Base-by-base conservation (phyloP, 2,329 filamentous ascomycete genomes). In the Claviceps purpurea region DNA sequence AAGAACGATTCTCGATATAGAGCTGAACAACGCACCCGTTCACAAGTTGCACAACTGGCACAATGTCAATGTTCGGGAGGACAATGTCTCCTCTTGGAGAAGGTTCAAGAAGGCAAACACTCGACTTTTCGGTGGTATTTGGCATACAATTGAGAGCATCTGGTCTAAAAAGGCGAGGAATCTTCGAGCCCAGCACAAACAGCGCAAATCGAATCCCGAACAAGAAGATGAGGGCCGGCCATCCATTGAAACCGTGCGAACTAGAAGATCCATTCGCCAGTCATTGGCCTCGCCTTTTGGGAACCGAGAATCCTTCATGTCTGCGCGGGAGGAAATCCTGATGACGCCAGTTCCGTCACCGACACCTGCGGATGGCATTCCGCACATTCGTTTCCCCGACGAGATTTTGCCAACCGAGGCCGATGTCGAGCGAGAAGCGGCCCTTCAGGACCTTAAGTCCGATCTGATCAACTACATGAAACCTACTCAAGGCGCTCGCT, bases 301-400 rank as follows among this genome's bases (percentile, higher is more conserved):
- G 2, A 74, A 75, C 22, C 75, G 74, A 45, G 67, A 72, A 2
- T 81, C 77, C 0, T 76, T 73, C 55, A 61, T 69, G 20, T 81
- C 80, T 1, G 74, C 74, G 20, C 72, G 73, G 40, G 82, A 87
- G 54, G 87, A 86, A 26, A 95, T 98, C 51, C 89, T 91, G 63
- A 95, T 98, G 90, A 97, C 90, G 0, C 90, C 91, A 0, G 90
- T 98, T 18, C 83, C 86, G 2, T 96, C 90, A 2, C 89, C 89
- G 5, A 73, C 82, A 1, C 83, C 56, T 5, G 41, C 50, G 43
- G 50, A 56, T 83, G 1, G 62, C 70, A 59, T 51, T 56, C 18
- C 63, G 18, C 64, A 66, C 38, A 63, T 71, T 49, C 63, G 69
- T 61, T 62, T 74, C 58, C 70, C 68, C 20, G 65, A 69, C 30